Base-by-base conservation (phyloP, 495 filamentous ascomycete species). In the Penicillium verhagenii region DNA sequence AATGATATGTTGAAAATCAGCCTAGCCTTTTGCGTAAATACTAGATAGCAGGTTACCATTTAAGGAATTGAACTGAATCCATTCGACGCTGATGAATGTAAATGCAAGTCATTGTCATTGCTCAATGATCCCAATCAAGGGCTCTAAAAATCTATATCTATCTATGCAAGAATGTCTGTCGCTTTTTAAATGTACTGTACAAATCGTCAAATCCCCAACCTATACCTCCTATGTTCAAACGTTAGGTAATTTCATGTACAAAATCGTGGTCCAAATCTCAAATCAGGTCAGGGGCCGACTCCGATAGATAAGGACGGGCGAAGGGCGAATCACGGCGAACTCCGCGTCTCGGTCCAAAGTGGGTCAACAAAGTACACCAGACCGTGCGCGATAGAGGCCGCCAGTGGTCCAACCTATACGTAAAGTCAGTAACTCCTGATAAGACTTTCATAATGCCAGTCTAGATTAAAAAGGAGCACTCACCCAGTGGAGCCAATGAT, bases 401-500 rank as follows among this genome's bases (percentile, higher is more conserved):
- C 59, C 14, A 71, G 28, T 38, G 69, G 67, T 20, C 61, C 69
- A 45, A 70, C 51, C 67, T 70, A 37, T 31, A 43, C 39, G 44
- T 38, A 13, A 58, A 9, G 42, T 64, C 53, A 61, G 54, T 16
- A 43, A 35, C 16, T 42, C 20, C 24, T 47, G 40, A 51, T 56
- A 52, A 51, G 50, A 31, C 8, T 6, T 42, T 26, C 28, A 35
- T 35, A 35, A n/a, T 35, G 10, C 33, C 13, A 35, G 16, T n/a
- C 16, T 14, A 10, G 7, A 31, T 8, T 19, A 26, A 16, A 14
- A 16, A 21, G n/a, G 14, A 14, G 21, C 31, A 57, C 65, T 47
- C 35, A 71, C 67, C 69, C 67, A 72, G 60, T 70, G 69, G 47
- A 72, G 53, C 67, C 67, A 72, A 57, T 72, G 69, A 59, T 72